phyloP scores from a whole-genome alignment of 129 eudicot species.

The Rutidosis leptorrhynchoides region DNA sequence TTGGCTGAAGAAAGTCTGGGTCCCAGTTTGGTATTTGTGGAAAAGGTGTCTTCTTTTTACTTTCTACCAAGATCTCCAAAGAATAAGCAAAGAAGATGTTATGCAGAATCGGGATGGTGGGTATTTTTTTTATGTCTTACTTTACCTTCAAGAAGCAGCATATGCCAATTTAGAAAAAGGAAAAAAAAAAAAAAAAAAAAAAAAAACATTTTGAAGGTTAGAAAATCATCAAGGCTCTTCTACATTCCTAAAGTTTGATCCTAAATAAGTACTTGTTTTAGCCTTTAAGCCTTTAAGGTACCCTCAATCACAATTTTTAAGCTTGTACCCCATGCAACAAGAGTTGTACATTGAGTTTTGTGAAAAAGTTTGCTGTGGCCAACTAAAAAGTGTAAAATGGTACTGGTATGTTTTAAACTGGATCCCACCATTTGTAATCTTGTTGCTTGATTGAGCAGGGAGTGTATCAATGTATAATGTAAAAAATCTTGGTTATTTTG shows the following conservation, averaged over 20 bases:
- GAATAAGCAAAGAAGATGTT: slow-evolving; percentile 36
- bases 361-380: slow-evolving; percentile 19
- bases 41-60: slow-evolving; percentile 26
- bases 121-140: slow-evolving; percentile 27
- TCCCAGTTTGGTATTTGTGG: slow-evolving; percentile 28
- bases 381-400: slow-evolving; percentile 31
- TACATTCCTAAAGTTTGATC: slow-evolving; percentile 19
- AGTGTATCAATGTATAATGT: slow-evolving; percentile 32
- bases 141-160: slow-evolving; percentile 34
- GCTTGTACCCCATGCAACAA: slow-evolving; percentile 15
- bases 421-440: slow-evolving; percentile 34
- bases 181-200: slow-evolving; percentile 18
- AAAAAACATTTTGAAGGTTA: slow-evolving; percentile 25
- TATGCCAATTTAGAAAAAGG: slow-evolving; percentile 25
- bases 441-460: slow-evolving; percentile 29
- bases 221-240: slow-evolving; percentile 14
- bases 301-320: slow-evolving; percentile 14
- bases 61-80: slow-evolving; percentile 28
- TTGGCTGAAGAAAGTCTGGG: slow-evolving; percentile 35
- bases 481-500: slow-evolving; percentile 22
- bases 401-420: slow-evolving; percentile 40
- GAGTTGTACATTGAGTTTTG: slow-evolving; percentile 22
- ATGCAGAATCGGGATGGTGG: slow-evolving; percentile 33
- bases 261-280: no score
- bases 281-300: slow-evolving; percentile 18